These are phyloP conservation scores for Picea mariana DNA, from an alignment of 83 land plant genomes.

Conservation along the genomic window DNA sequence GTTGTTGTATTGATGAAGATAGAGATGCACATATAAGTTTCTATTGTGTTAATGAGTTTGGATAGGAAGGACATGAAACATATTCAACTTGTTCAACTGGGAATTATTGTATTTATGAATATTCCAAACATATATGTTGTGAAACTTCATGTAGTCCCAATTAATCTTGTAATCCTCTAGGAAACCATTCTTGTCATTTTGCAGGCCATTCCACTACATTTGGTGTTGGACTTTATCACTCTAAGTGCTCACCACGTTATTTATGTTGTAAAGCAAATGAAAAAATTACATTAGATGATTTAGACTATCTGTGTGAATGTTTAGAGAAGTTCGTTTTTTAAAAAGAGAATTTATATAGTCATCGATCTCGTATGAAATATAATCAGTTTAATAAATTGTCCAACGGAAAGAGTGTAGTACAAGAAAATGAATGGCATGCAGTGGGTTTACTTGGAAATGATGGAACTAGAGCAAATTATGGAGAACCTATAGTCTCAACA, in stretches of 20 bases:
- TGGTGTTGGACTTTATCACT: constrained; percentile 1
- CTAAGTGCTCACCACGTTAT: neutral
- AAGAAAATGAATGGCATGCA: neutral
- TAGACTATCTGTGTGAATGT: too few relatives aligned
- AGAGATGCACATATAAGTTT: too few relatives aligned
- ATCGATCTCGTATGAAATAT: too few relatives aligned
- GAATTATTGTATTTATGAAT: neutral
- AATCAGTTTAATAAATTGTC: too few relatives aligned
- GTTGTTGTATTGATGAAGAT: too few relatives aligned
- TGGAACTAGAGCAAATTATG: neutral
- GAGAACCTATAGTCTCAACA: neutral
- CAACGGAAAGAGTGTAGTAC: too few relatives aligned
- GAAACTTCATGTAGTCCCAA: neutral
- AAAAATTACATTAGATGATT: neutral
- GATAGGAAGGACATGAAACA: too few relatives aligned
- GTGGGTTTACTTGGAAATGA: neutral
- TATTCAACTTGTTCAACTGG: neutral
- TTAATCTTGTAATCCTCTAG: neutral
- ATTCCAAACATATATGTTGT: too few relatives aligned
- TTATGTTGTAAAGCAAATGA: neutral
- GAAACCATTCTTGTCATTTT: neutral
- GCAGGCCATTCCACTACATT: neutral
- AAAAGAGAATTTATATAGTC: too few relatives aligned
- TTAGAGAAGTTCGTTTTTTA: too few relatives aligned
- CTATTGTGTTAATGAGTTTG: too few relatives aligned